Percentiles rank a stretch among this genome's conserved stretches.
These are phyloP conservation scores for Plenodomus lindquistii DNA, from an alignment of 2,329 filamentous ascomycete species.

Conservation along the genomic window DNA sequence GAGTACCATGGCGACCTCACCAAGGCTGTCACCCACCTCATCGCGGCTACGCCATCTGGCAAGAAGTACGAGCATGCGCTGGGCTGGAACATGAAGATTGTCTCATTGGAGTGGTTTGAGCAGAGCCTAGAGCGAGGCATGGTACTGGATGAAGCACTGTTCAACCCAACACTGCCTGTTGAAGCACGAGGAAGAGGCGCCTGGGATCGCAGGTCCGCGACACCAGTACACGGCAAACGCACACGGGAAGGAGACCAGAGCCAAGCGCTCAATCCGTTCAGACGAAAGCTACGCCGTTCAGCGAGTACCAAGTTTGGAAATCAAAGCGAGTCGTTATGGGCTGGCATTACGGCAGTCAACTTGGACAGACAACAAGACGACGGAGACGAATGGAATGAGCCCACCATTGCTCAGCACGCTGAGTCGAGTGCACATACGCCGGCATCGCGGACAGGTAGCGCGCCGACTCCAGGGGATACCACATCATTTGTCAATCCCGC, in stretches of 20 bases:
- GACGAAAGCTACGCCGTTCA: slow-evolving; percentile 82
- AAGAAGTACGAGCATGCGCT: slow-evolving; percentile 90
- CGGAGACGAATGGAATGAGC: slow-evolving; percentile 43
- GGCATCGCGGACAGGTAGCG: slow-evolving; percentile 4
- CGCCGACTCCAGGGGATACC: slow-evolving; percentile 6
- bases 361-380: slow-evolving; percentile 27
- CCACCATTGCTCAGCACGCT: slow-evolving; percentile 24
- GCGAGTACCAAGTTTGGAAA: slow-evolving; percentile 81
- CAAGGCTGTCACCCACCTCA: slow-evolving; percentile 81
- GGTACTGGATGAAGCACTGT: slow-evolving; percentile 85
- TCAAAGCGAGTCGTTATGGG: slow-evolving; percentile 86
- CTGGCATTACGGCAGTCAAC: slow-evolving; percentile 70
- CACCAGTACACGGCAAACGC: slow-evolving; percentile 47
- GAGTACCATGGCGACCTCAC: slow-evolving; percentile 86
- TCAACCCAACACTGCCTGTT: slow-evolving; percentile 71
- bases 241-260: slow-evolving; percentile 34
- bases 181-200: slow-evolving; percentile 78
- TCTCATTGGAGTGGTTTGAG: slow-evolving; percentile 81
- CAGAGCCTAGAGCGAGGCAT: slow-evolving; percentile 85
- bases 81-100: slow-evolving; percentile 77
- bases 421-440: slow-evolving; percentile 14
- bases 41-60: slow-evolving; percentile 76
- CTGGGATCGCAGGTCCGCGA: slow-evolving; percentile 58
- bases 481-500: neutral
- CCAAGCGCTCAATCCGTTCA: slow-evolving; percentile 51